These are phyloP conservation scores for Pontederia paniculata DNA, from an alignment of 176 grass and related monocot genomes.

Conservation along the genomic window DNA sequence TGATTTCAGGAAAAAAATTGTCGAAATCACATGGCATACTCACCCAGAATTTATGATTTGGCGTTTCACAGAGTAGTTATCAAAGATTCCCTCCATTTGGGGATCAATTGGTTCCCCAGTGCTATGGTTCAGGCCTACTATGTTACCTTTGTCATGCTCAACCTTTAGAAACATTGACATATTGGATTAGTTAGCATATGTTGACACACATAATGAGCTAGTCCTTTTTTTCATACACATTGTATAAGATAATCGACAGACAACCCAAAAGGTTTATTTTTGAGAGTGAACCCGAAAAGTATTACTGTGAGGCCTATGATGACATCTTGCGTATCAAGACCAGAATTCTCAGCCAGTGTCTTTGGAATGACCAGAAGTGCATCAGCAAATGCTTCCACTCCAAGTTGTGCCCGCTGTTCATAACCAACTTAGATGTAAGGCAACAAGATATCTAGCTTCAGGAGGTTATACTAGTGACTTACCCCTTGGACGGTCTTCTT, in stretches of 20 bases:
- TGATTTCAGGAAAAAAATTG: no score
- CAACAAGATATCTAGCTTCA: neutral
- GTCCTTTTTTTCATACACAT: no score
- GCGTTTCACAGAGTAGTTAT: constrained; percentile 84
- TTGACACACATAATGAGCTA: neutral
- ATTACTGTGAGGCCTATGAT: constrained; percentile 62
- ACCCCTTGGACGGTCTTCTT: constrained; percentile 96
- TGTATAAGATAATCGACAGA: neutral
- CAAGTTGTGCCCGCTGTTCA: constrained; percentile 78
- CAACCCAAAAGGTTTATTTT: no score
- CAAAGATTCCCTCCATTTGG: constrained; percentile 89
- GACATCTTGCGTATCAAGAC: constrained; percentile 79
- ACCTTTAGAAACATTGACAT: constrained; percentile 27
- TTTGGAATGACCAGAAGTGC: constrained; percentile 92
- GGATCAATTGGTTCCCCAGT: constrained; percentile 81
- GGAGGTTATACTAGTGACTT: constrained; percentile 4
- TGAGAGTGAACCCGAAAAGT: neutral
- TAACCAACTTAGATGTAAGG: neutral
- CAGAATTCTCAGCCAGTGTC: constrained; percentile 86
- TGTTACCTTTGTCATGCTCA: constrained; percentile 66
- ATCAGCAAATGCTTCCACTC: constrained; percentile 92
- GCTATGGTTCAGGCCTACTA: constrained; percentile 77
- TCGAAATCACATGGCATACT: constrained; percentile 2
- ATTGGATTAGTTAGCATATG: no score
- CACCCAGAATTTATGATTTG: constrained; percentile 92